Conservation (phyloP, 495 filamentous ascomycete species). For the Penicillium samsonianum region DNA sequence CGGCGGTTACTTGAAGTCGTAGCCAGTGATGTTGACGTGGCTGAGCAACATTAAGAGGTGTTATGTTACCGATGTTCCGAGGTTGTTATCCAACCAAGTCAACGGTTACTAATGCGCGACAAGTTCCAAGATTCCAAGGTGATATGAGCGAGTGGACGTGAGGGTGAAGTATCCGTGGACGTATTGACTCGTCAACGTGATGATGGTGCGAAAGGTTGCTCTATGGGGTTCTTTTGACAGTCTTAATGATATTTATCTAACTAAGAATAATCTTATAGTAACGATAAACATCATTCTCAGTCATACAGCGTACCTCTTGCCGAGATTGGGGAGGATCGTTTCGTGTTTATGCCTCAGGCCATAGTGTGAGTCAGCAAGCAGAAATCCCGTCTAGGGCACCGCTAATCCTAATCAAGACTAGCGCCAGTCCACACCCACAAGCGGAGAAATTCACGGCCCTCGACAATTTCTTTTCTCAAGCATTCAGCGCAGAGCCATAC, state of each 20-base stretch:
- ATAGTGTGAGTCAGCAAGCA: slow-evolving; percentile 22
- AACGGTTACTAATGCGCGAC: background rate
- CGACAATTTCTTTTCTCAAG: slow-evolving; percentile 31
- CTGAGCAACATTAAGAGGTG: background rate
- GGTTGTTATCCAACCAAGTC: background rate
- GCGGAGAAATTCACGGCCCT: slow-evolving; percentile 46
- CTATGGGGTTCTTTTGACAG: too few relatives aligned
- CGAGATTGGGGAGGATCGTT: background rate
- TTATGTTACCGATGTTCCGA: background rate
- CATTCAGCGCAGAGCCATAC: slow-evolving; percentile 65
- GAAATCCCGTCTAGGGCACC: slow-evolving; percentile 43
- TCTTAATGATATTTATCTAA: too few relatives aligned
- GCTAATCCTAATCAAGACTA: slow-evolving; percentile 36
- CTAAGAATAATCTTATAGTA: too few relatives aligned
- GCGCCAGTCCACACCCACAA: slow-evolving; percentile 43
- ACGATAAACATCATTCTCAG: too few relatives aligned
- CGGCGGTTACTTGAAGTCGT: background rate
- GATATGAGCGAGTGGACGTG: slow-evolving; percentile 5
- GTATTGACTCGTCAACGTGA: too few relatives aligned
- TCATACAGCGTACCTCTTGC: background rate
- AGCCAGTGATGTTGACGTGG: background rate
- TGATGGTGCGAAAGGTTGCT: too few relatives aligned
- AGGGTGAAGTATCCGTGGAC: background rate
- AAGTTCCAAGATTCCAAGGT: background rate
- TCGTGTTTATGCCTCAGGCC: background rate